These are phyloP conservation scores for Fagopyrum homotropicum DNA, from an alignment of 148 eudicot species.

Conservation along the genomic window DNA sequence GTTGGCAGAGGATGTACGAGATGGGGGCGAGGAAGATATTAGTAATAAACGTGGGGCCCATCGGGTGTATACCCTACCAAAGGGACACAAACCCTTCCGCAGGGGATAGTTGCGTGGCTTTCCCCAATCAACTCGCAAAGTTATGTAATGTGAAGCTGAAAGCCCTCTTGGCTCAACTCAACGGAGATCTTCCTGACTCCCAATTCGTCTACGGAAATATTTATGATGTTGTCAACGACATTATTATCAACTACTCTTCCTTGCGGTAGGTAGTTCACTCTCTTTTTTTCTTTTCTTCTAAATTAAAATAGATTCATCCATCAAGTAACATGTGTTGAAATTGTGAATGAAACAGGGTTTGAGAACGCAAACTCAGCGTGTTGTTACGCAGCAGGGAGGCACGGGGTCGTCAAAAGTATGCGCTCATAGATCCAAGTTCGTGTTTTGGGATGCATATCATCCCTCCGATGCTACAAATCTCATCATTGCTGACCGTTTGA, in stretches of 20 bases:
- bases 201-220: conserved; percentile 60
- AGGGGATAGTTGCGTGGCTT: conserved; percentile 42
- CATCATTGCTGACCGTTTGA: conserved; percentile 50
- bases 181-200: conserved; percentile 36
- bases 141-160: conserved; percentile 46
- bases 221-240: conserved; percentile 41
- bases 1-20: conserved; percentile 51
- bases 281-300: background rate
- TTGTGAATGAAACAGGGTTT: conserved; percentile 44
- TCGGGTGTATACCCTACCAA: conserved; percentile 79
- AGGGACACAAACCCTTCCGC: conserved; percentile 62
- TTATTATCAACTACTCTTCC: conserved; percentile 41
- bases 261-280: conserved; percentile 37
- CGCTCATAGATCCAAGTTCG: conserved; percentile 55
- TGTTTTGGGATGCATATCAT: conserved; percentile 92
- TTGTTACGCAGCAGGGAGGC: conserved; percentile 47
- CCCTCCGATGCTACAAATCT: conserved; percentile 74
- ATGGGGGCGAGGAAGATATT: conserved; percentile 81
- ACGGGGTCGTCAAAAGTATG: conserved; percentile 62
- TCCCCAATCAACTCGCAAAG: conserved; percentile 72
- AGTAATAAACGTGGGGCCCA: conserved; percentile 82
- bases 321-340: background rate
- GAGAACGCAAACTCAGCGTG: conserved; percentile 54
- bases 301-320: background rate
- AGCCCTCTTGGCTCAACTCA: conserved; percentile 38